Conservation (phyloP, 768 basidiomycete species). For the Wakefieldia striispora region DNA sequence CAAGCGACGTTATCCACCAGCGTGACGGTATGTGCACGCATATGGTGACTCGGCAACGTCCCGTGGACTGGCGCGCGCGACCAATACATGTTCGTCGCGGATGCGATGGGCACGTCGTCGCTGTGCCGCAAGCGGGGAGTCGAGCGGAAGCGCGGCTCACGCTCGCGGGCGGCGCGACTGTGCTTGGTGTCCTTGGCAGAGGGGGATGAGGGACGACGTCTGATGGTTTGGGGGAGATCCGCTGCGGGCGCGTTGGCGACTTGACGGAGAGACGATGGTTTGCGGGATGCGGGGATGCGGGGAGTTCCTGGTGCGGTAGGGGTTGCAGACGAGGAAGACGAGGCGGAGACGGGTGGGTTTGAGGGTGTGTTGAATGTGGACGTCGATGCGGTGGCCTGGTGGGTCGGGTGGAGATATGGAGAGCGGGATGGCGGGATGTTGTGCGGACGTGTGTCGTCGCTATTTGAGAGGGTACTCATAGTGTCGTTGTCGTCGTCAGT, state of each 20-base stretch:
- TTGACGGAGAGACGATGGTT: constrained; percentile 32
- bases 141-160: constrained; percentile 39
- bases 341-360: neutral
- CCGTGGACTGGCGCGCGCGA: constrained; percentile 81
- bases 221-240: constrained; percentile 26
- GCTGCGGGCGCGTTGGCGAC: constrained; percentile 28
- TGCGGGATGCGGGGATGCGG: constrained; percentile 25
- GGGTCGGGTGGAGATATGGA: constrained; percentile 38
- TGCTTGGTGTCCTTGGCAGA: constrained; percentile 26
- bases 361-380: constrained; percentile 33
- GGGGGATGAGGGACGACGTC: constrained; percentile 27
- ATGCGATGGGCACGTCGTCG: constrained; percentile 54
- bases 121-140: constrained; percentile 62
- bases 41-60: constrained; percentile 55
- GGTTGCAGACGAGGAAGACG: constrained; percentile 12
- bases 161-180: constrained; percentile 15
- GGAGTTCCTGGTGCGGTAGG: constrained; percentile 26
- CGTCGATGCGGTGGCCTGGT: constrained; percentile 34
- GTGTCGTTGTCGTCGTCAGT: constrained; percentile 24
- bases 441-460: constrained; percentile 11
- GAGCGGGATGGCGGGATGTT: constrained; percentile 24
- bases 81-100: constrained; percentile 84
- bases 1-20: constrained; percentile 81
- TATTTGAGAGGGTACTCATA: constrained; percentile 19
- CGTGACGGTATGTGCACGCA: constrained; percentile 84